Conservation (phyloP, 805 yeast species). For the Barnettozyma salicaria region DNA sequence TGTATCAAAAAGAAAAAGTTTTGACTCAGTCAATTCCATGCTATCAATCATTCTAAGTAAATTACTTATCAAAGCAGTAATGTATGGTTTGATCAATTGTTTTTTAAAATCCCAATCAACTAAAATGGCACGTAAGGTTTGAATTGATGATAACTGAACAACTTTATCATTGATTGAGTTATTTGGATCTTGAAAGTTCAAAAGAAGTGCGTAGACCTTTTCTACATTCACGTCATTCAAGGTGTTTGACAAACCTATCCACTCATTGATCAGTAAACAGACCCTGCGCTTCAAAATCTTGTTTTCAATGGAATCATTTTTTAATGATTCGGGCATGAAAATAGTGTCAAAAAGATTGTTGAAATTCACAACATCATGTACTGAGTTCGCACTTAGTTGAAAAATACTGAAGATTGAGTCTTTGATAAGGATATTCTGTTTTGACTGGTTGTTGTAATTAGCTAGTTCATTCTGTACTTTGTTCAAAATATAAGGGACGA, state of each 20-base stretch:
- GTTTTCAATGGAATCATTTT: conserved; percentile 41
- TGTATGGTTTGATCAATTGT: conserved; percentile 57
- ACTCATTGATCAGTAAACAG: conserved; percentile 70
- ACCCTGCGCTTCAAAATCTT: conserved; percentile 71
- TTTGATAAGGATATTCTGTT: conserved; percentile 52
- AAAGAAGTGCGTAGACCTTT: conserved; percentile 52
- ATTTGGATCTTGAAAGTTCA: conserved; percentile 40
- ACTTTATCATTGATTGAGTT: conserved; percentile 62
- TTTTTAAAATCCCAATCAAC: conserved; percentile 87
- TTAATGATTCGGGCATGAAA: conserved; percentile 57
- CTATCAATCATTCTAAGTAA: conserved; percentile 44
- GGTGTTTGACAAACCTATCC: conserved; percentile 62
- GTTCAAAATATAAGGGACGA: conserved; percentile 50
- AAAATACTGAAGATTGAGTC: conserved; percentile 83
- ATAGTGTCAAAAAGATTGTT: conserved; percentile 53
- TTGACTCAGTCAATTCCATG: conserved; percentile 64
- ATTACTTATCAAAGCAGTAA: conserved; percentile 45
- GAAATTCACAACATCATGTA: conserved; percentile 62
- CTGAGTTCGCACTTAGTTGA: conserved; percentile 64
- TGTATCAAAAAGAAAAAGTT: conserved; percentile 64
- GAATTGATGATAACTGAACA: conserved; percentile 70
- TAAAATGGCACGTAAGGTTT: conserved; percentile 59
- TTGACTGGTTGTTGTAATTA: conserved; percentile 27
- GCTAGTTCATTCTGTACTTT: conserved; percentile 44
- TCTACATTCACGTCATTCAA: conserved; percentile 47